Evolutionary conservation across 768 basidiomycete species (phyloP).

Genomic region (Royoungia palumana): DNA sequence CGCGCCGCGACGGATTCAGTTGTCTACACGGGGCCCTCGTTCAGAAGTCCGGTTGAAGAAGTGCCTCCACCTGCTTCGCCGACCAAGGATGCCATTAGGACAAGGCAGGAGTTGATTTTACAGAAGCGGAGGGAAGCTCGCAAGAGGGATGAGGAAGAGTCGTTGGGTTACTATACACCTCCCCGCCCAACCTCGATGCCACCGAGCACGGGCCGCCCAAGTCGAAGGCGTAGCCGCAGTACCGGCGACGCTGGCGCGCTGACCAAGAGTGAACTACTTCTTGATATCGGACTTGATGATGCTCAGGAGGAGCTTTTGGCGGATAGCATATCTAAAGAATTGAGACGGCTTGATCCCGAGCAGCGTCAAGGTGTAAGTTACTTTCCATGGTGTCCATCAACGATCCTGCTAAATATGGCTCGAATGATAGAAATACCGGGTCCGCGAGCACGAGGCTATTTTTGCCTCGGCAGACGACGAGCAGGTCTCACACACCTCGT

Average conservation of each 20-base stretch:
- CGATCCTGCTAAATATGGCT: slow-evolving; percentile 2
- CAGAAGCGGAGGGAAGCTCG: slow-evolving; percentile 66
- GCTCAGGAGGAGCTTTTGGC: slow-evolving; percentile 53
- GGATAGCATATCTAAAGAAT: slow-evolving; percentile 71
- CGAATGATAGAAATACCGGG: slow-evolving; percentile 63
- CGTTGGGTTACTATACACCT: slow-evolving; percentile 34
- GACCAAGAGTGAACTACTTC: slow-evolving; percentile 30
- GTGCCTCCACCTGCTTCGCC: slow-evolving; percentile 42
- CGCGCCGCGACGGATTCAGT: slow-evolving; percentile 54
- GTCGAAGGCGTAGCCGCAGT: slow-evolving; percentile 69
- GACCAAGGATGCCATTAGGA: slow-evolving; percentile 64
- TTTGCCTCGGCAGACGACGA: slow-evolving; percentile 77
- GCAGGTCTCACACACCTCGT: slow-evolving; percentile 63
- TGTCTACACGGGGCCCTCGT: slow-evolving; percentile 27
- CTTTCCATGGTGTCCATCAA: background rate
- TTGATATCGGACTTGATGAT: slow-evolving; percentile 38
- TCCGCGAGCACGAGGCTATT: slow-evolving; percentile 78
- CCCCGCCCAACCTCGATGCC: slow-evolving; percentile 25
- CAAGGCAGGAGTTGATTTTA: slow-evolving; percentile 64
- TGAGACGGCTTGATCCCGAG: slow-evolving; percentile 52
- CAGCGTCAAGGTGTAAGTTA: slow-evolving; percentile 23
- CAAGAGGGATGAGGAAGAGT: slow-evolving; percentile 48
- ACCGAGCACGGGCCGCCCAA: slow-evolving; percentile 44
- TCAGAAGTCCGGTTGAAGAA: slow-evolving; percentile 32
- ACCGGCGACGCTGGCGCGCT: slow-evolving; percentile 66